Conservation (phyloP, 495 filamentous ascomycete species). For the Achaetomiella virescens region DNA sequence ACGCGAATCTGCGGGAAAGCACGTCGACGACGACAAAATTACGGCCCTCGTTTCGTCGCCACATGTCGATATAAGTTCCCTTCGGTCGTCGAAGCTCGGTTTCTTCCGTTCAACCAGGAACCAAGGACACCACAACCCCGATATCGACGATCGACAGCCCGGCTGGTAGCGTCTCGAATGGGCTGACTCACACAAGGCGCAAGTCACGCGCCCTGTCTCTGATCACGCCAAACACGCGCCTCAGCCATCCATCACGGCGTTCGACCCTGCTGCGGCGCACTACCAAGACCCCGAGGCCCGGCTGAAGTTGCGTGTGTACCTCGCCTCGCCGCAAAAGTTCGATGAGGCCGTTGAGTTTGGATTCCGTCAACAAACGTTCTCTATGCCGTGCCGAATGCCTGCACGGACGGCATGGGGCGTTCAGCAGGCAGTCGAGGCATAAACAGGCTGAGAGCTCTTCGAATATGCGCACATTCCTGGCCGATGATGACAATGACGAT, state of each 20-base stretch:
- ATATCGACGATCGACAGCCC: slow-evolving; percentile 33
- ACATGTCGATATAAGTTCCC: slow-evolving; percentile 49
- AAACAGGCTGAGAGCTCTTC: slow-evolving; percentile 30
- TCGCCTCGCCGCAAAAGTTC: slow-evolving; percentile 88
- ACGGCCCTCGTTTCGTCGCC: slow-evolving; percentile 46
- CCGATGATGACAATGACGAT: slow-evolving; percentile 40
- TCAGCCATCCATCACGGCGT: slow-evolving; percentile 46
- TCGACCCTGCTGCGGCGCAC: slow-evolving; percentile 70
- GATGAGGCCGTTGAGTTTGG: slow-evolving; percentile 93
- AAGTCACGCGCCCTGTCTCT: slow-evolving; percentile 46
- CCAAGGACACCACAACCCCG: slow-evolving; percentile 33
- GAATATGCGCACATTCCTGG: slow-evolving; percentile 43
- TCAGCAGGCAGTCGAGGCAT: slow-evolving; percentile 25
- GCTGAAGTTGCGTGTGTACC: slow-evolving; percentile 77
- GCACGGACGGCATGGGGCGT: neutral
- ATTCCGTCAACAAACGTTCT: slow-evolving; percentile 57
- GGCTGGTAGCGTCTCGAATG: slow-evolving; percentile 19
- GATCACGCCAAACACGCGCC: slow-evolving; percentile 39
- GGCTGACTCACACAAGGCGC: slow-evolving; percentile 33
- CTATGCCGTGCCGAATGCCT: slow-evolving; percentile 17
- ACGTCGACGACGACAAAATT: slow-evolving; percentile 33
- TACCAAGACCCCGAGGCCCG: slow-evolving; percentile 90
- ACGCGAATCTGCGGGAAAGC: slow-evolving; percentile 41
- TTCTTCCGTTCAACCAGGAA: slow-evolving; percentile 38
- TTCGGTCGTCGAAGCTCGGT: slow-evolving; percentile 44